Conservation (phyloP, 1,139 yeast genomes). For the Suhomyces maxii region DNA sequence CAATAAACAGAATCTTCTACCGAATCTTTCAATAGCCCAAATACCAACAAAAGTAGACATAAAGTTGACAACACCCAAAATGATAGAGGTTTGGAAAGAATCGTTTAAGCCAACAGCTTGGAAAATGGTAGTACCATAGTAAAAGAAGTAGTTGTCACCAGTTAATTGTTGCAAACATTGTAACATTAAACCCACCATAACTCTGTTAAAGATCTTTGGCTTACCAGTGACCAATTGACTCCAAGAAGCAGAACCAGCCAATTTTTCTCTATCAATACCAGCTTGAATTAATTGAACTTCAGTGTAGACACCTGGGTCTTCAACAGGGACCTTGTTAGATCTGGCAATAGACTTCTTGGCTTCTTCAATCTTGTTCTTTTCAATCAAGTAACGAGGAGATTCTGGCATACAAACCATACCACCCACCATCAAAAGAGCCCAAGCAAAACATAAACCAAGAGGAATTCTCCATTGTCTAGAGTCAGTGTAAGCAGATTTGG, state of each 20-base stretch:
- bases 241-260: constrained; percentile 73
- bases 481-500: constrained; percentile 16
- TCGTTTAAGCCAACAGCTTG: constrained; percentile 72
- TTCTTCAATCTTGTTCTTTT: constrained; percentile 27
- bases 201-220: constrained; percentile 66
- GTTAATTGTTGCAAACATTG: constrained; percentile 76
- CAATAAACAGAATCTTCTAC: constrained; percentile 67
- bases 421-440: constrained; percentile 24
- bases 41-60: constrained; percentile 70
- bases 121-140: constrained; percentile 78
- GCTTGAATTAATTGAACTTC: constrained; percentile 64
- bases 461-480: constrained; percentile 21
- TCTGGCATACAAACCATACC: constrained; percentile 29
- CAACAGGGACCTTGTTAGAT: constrained; percentile 26
- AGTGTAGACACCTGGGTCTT: constrained; percentile 55
- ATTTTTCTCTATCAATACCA: constrained; percentile 61
- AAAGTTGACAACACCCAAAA: constrained; percentile 78
- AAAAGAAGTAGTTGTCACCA: constrained; percentile 81
- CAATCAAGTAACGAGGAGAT: constrained; percentile 26
- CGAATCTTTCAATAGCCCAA: constrained; percentile 65
- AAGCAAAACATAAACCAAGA: constrained; percentile 24
- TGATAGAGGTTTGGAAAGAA: constrained; percentile 74
- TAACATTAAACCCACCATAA: constrained; percentile 61
- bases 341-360: constrained; percentile 52
- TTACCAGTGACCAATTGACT: constrained; percentile 62